These are phyloP conservation scores for Sophora flavescens DNA, from an alignment of 306 rosid genomes.

Conservation along the genomic window DNA sequence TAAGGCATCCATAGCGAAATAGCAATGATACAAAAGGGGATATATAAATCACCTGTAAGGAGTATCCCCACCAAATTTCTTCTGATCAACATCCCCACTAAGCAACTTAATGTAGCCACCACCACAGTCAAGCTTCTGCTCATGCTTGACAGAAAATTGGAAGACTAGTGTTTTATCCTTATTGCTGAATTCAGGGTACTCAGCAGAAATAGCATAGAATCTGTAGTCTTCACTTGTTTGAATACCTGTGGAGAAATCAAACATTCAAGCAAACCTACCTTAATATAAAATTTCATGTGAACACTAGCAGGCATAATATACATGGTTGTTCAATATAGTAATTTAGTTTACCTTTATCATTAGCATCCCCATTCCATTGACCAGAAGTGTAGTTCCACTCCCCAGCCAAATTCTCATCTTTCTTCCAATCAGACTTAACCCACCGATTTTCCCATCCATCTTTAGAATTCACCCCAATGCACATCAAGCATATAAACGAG, in stretches of 20 bases:
- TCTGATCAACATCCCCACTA: constrained; percentile 92
- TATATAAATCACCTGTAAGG: constrained; percentile 78
- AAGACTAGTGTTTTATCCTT: constrained; percentile 88
- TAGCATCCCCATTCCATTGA: constrained; percentile 87
- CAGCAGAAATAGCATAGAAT: constrained; percentile 95
- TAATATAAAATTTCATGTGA: not conserved
- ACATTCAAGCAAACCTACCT: constrained; percentile 28
- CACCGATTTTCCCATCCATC: constrained; percentile 95
- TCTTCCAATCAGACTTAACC: constrained; percentile 98
- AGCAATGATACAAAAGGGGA: constrained; percentile 7
- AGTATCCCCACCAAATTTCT: constrained; percentile 96
- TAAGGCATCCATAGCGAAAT: not conserved
- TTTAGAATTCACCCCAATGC: constrained; percentile 45
- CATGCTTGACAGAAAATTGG: constrained; percentile 96
- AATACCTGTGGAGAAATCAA: constrained; percentile 68
- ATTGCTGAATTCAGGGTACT: constrained; percentile 94
- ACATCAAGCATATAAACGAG: constrained; percentile 21
- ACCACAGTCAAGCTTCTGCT: constrained; percentile 99
- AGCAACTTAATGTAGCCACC: constrained; percentile 99
- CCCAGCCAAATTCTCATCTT: constrained; percentile 84
- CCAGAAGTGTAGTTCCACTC: constrained; percentile 98
- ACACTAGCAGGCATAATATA: constrained; percentile 9
- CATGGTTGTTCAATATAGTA: not conserved
- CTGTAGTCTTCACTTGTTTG: constrained; percentile 98
- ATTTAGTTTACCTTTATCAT: constrained; percentile 76